Percentiles rank a stretch among this genome's conserved stretches.
Conservation (phyloP, 2,329 filamentous ascomycete species). For the Pleoardoris graminearum region DNA sequence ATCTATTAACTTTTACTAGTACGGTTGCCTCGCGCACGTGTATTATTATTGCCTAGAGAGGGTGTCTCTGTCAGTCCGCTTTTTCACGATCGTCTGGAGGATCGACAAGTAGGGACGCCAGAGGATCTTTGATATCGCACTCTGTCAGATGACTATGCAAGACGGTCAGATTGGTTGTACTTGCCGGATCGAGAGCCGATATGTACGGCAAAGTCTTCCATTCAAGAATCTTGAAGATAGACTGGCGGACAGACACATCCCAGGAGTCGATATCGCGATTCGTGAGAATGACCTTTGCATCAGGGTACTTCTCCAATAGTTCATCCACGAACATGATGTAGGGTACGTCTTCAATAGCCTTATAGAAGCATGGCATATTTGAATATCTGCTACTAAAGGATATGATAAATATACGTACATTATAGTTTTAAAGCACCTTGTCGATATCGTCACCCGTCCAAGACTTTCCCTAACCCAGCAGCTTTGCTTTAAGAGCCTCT, state of each 20-base stretch:
- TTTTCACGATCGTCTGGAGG: background rate
- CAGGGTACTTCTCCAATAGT: slow-evolving; percentile 15
- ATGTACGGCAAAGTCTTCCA: slow-evolving; percentile 24
- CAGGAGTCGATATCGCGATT: slow-evolving; percentile 32
- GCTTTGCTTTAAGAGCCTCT: slow-evolving; percentile 14
- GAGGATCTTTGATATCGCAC: background rate
- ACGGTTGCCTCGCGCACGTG: no score
- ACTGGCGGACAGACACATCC: slow-evolving; percentile 32
- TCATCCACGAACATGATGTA: slow-evolving; percentile 9
- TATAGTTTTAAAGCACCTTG: slow-evolving; percentile 19
- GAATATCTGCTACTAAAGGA: no score
- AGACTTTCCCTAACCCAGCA: slow-evolving; percentile 12
- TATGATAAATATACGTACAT: background rate
- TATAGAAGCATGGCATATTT: background rate
- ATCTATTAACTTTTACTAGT: no score
- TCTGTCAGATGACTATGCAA: no score
- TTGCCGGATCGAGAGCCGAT: background rate
- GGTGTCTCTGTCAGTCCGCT: slow-evolving; percentile 24
- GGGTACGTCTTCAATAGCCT: slow-evolving; percentile 11
- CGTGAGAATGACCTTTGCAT: slow-evolving; percentile 41
- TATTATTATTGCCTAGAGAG: no score
- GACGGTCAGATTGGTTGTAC: background rate
- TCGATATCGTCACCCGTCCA: slow-evolving; percentile 17
- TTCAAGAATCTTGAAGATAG: slow-evolving; percentile 30
- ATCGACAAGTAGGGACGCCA: slow-evolving; percentile 5